Conservation (phyloP, 169 alveolate genomes). For the Plasmodium fragile region DNA sequence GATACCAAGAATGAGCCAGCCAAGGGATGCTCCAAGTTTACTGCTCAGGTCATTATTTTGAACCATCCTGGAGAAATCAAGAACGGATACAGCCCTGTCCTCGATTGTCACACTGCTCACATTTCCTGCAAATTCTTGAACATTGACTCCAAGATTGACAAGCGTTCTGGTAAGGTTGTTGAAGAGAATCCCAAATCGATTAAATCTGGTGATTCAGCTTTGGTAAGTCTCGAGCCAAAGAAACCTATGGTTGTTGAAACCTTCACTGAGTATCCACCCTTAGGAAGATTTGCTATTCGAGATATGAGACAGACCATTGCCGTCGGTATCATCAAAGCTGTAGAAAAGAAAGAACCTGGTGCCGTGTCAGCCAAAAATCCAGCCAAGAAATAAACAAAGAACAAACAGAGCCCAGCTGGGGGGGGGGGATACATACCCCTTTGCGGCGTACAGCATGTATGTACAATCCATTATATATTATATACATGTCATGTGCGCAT, state of each 20-base stretch:
- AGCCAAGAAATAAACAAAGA: conserved; percentile 36
- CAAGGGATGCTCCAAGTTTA: conserved; percentile 94
- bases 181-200: conserved; percentile 97
- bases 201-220: conserved; percentile 98
- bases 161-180: conserved; percentile 96
- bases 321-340: conserved; percentile 98
- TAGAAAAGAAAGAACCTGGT: conserved; percentile 95
- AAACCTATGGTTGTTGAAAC: conserved; percentile 98
- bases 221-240: conserved; percentile 95
- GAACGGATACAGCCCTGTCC: conserved; percentile 98
- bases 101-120: conserved; percentile 99
- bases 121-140: conserved; percentile 97
- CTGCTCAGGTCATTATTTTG: conserved; percentile 96
- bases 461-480: neutral
- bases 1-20: conserved; percentile 98
- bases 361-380: conserved; percentile 86
- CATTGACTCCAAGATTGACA: conserved; percentile 94
- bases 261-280: conserved; percentile 97
- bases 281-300: conserved; percentile 99
- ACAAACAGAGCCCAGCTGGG: no score
- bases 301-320: conserved; percentile 99
- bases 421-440: no score
- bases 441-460: neutral
- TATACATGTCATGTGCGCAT: neutral
- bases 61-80: conserved; percentile 98